Evolutionary conservation across 495 filamentous ascomycete species (phyloP).

Genomic region (Aspergillus saccharolyticus): DNA sequence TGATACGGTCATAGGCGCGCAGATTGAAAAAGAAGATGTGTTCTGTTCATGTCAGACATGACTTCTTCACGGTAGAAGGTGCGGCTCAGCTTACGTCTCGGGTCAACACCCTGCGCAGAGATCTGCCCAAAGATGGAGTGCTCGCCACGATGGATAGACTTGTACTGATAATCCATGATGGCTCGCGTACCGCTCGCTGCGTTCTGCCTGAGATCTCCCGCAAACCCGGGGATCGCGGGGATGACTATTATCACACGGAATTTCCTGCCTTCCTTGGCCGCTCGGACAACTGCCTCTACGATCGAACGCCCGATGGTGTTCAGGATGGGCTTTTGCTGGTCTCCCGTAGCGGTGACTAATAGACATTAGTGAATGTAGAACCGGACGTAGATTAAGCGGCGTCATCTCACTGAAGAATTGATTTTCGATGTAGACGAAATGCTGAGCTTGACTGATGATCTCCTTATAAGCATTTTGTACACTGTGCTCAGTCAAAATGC

Average conservation of each 20-base stretch:
- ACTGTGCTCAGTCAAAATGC: slow-evolving; percentile 80
- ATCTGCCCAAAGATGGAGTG: slow-evolving; percentile 84
- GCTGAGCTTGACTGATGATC: slow-evolving; percentile 74
- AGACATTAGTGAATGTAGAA: slow-evolving; percentile 10
- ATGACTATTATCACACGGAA: slow-evolving; percentile 89
- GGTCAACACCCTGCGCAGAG: slow-evolving; percentile 70
- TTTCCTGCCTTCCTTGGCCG: slow-evolving; percentile 78
- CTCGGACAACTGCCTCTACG: slow-evolving; percentile 79
- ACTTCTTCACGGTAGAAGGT: not conserved
- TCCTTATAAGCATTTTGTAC: slow-evolving; percentile 92
- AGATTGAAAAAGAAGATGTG: slow-evolving; percentile 92
- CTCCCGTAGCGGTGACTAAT: slow-evolving; percentile 79
- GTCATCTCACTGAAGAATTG: slow-evolving; percentile 74
- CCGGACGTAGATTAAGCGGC: not conserved
- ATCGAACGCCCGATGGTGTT: slow-evolving; percentile 85
- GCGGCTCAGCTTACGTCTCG: slow-evolving; percentile 37
- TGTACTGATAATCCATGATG: slow-evolving; percentile 99
- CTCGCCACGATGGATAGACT: slow-evolving; percentile 85
- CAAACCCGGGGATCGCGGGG: slow-evolving; percentile 88
- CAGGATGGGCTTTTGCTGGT: slow-evolving; percentile 75
- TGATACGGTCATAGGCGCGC: slow-evolving; percentile 83
- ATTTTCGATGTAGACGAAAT: slow-evolving; percentile 96
- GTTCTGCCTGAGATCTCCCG: slow-evolving; percentile 78
- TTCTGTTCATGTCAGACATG: slow-evolving; percentile 29
- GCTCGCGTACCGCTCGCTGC: slow-evolving; percentile 81